Conservation (phyloP, 2,329 filamentous ascomycete genomes). For the Fusarium staphyleae region DNA sequence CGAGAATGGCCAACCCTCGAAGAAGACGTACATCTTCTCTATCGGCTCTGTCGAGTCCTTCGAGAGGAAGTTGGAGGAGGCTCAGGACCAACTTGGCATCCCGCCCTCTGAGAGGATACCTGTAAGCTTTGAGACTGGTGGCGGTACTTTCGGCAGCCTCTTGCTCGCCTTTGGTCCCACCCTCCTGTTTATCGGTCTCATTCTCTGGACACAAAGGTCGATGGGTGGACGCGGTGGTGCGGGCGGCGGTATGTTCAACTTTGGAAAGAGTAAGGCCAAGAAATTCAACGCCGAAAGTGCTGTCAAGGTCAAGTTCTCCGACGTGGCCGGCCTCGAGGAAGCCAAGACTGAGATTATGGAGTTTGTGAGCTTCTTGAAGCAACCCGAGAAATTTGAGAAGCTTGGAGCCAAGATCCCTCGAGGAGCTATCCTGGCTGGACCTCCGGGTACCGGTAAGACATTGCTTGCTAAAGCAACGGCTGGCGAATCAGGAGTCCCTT, state of each 20-base stretch:
- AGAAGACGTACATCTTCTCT: slow-evolving; percentile 79
- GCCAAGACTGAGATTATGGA: slow-evolving; percentile 99
- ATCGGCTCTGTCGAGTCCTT: slow-evolving; percentile 96
- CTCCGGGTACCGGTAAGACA: slow-evolving; percentile 98
- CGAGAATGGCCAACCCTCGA: slow-evolving; percentile 36
- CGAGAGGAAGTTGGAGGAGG: slow-evolving; percentile 85
- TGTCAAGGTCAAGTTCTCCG: slow-evolving; percentile 94
- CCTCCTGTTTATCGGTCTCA: slow-evolving; percentile 80
- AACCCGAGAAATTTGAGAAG: slow-evolving; percentile 89
- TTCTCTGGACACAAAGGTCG: slow-evolving; percentile 80
- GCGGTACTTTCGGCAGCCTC: slow-evolving; percentile 75
- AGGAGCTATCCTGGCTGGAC: slow-evolving; percentile 95
- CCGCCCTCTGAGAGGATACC: slow-evolving; percentile 89
- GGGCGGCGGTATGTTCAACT: slow-evolving; percentile 87
- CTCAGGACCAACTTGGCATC: slow-evolving; percentile 86
- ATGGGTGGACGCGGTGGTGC: slow-evolving; percentile 71
- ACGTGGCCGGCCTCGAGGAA: slow-evolving; percentile 98
- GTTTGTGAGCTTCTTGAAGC: slow-evolving; percentile 96
- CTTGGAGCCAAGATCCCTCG: slow-evolving; percentile 97
- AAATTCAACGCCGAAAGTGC: slow-evolving; percentile 97
- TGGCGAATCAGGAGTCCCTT: slow-evolving; percentile 94
- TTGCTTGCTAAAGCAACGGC: slow-evolving; percentile 96
- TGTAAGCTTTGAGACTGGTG: slow-evolving; percentile 83
- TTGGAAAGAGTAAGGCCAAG: slow-evolving; percentile 94
- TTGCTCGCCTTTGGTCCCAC: slow-evolving; percentile 85